These are phyloP conservation scores for Verbascum thapsus DNA, from an alignment of 257 asterid genomes.

Conservation along the genomic window DNA sequence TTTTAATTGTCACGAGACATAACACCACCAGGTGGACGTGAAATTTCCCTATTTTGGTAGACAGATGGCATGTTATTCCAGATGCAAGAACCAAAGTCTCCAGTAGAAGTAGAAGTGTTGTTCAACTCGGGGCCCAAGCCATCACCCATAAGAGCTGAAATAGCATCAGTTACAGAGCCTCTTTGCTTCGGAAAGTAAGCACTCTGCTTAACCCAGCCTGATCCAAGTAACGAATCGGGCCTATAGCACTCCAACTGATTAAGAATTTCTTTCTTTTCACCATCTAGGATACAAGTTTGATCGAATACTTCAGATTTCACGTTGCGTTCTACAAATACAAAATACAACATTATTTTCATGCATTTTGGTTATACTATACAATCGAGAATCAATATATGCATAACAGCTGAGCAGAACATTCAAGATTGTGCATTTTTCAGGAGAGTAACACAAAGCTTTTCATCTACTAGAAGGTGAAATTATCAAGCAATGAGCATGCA, in stretches of 20 bases:
- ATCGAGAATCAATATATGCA: not conserved
- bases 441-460: not conserved
- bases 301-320: conserved; percentile 48
- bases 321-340: conserved; percentile 32
- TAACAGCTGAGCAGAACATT: too few species aligned
- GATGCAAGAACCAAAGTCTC: conserved; percentile 37
- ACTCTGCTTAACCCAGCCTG: conserved; percentile 47
- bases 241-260: conserved; percentile 30
- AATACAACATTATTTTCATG: conserved; percentile 5
- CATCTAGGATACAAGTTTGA: conserved; percentile 42
- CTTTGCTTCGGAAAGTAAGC: conserved; percentile 29
- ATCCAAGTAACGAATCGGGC: conserved; percentile 55
- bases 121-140: conserved; percentile 31
- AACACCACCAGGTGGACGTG: too few species aligned
- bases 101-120: conserved; percentile 23
- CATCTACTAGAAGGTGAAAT: not conserved
- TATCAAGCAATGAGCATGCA: conserved; percentile 11
- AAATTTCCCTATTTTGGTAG: conserved; percentile 15
- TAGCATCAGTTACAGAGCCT: conserved; percentile 26
- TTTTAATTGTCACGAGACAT: too few species aligned
- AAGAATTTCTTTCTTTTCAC: conserved; percentile 25
- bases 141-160: conserved; percentile 29
- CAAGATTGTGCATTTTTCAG: too few species aligned
- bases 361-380: not conserved
- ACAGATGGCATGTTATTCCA: conserved; percentile 53